Conservation (phyloP, 305 asterid species). For the Fraxinus xanthoxyloides region DNA sequence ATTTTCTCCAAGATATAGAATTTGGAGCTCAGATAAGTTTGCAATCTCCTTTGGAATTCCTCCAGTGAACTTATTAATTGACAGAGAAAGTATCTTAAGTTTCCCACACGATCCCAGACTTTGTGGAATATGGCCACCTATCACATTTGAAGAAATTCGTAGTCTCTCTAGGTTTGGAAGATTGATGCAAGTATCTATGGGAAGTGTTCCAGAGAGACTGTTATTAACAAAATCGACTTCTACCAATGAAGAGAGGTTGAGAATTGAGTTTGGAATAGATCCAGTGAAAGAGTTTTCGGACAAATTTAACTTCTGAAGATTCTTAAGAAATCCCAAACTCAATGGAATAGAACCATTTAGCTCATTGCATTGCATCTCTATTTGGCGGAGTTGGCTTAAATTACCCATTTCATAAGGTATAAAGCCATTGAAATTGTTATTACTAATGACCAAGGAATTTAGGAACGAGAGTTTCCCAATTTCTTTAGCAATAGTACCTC, state of each 20-base stretch:
- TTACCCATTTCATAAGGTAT: slow-evolving; percentile 20
- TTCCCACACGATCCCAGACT: neutral
- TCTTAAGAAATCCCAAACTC: neutral
- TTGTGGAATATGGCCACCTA: slow-evolving; percentile 6
- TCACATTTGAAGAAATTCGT: neutral
- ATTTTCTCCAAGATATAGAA: slow-evolving; percentile 6
- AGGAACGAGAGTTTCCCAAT: slow-evolving; percentile 17
- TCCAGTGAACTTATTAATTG: neutral
- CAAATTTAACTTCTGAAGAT: slow-evolving; percentile 3
- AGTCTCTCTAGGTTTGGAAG: neutral
- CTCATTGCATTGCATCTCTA: neutral
- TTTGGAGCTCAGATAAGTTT: slow-evolving; percentile 1
- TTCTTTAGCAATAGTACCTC: slow-evolving; percentile 18
- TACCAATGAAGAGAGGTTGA: slow-evolving; percentile 3
- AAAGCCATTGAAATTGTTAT: slow-evolving; percentile 17
- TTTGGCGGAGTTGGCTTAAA: slow-evolving; percentile 11
- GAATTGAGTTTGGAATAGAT: neutral
- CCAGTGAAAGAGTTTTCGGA: neutral
- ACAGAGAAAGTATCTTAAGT: neutral
- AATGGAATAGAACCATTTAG: slow-evolving; percentile 5
- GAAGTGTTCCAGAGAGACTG: neutral
- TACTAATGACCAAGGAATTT: neutral
- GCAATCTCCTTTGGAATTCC: slow-evolving; percentile 1
- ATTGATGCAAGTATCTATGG: neutral
- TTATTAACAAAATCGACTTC: neutral